Evolutionary conservation across 768 basidiomycete genomes (phyloP), one percentile per base, ranked within the genome.

Genomic region (Hydnomerulius pinastri): DNA sequence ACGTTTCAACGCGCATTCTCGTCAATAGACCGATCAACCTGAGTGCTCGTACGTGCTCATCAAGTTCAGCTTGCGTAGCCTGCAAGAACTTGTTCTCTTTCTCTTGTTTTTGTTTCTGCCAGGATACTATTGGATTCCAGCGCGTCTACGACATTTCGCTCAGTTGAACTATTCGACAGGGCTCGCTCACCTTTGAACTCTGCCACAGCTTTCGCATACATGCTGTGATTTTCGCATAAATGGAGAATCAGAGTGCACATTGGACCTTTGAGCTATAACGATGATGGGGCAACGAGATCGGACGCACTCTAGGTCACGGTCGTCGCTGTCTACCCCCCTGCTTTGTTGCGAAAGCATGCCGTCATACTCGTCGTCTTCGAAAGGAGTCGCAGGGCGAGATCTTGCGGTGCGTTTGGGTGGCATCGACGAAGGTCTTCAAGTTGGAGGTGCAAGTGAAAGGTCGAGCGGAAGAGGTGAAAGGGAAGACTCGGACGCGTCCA

Each of bases 31-130:
- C 6, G 23, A 37, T 36, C 28, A 28, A 30, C 2, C 29, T n/a
- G 10, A 13, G 28, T 0, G 33, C 4, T 45, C 55, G 43, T 10
- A 68, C 67, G n/a, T 56, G 61, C 47, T 54, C 25, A 23, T 70
- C 47, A n/a, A 68, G 56, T 39, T 70, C 58, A 20, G 58, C 54
- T 40, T 61, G 57, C 0, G 58, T 52, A 3, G 46, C 32, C 29
- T 55, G 63, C 20, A 68, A 5, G 24, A 66, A 55, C 48, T 41
- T 64, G 33, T 17, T 43, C 29, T 68, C 58, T 23, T 59, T 68
- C 42, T 60, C 60, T 30, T 21, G 54, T 23, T 56, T 59, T n/a
- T 70, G 64, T 53, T 61, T 68, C 41, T 68, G 59, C 68, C 68
- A 70, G 7, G 68, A 57, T 33, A 65, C 67, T 70, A 42, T 25